phyloP scores from a whole-genome alignment of 179 eudicot genomes.

The Amaranthus tricolor region DNA sequence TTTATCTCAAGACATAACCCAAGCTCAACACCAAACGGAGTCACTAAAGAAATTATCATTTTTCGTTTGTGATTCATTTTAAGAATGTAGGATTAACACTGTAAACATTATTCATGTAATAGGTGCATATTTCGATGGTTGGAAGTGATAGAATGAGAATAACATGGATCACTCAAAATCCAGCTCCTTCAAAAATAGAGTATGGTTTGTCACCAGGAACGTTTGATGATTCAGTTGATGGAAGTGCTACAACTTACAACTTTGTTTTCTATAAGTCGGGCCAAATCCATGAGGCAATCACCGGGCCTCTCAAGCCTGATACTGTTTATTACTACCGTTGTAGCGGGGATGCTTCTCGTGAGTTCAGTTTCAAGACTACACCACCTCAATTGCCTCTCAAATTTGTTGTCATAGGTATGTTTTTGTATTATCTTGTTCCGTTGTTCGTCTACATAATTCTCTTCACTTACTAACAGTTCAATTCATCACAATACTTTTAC shows the following conservation, averaged over 20 bases:
- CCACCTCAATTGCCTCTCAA: constrained; percentile 63
- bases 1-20: no score
- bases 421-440: not conserved
- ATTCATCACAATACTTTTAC: not conserved
- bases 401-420: constrained; percentile 54
- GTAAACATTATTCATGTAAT: not conserved
- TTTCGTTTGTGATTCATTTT: no score
- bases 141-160: constrained; percentile 69
- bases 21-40: no score
- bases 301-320: constrained; percentile 57
- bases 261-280: constrained; percentile 51
- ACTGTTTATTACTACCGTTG: constrained; percentile 61
- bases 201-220: constrained; percentile 56
- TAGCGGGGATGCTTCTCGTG: constrained; percentile 41
- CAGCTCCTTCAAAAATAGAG: constrained; percentile 47
- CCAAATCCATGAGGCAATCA: constrained; percentile 52
- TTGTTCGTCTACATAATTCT: not conserved
- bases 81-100: no score
- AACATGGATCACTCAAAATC: constrained; percentile 62
- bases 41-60: no score
- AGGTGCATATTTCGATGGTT: constrained; percentile 76
- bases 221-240: constrained; percentile 35
- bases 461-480: not conserved
- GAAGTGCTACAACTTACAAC: constrained; percentile 35
- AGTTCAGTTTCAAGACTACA: constrained; percentile 56